Percentiles rank a stretch among this genome's conserved stretches.
phyloP scores from a whole-genome alignment of 2,329 filamentous ascomycete species.

The Microthyrium microscopicum region DNA sequence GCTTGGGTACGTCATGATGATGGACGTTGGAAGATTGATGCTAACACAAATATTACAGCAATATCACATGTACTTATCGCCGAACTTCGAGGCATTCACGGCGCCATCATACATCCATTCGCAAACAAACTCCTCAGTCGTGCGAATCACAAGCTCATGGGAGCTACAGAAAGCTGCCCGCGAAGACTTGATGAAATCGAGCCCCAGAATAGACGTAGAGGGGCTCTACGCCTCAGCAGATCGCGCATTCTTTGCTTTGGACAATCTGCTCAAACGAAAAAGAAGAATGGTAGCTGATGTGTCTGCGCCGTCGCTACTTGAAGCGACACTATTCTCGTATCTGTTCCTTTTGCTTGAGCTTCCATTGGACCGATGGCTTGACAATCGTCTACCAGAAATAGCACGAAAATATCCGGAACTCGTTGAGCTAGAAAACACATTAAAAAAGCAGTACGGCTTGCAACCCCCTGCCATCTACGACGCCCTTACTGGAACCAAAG shows the following conservation, averaged over 20 bases:
- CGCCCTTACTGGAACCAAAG: background rate
- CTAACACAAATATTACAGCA: conserved; percentile 30
- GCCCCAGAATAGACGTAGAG: conserved; percentile 37
- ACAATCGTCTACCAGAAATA: conserved; percentile 40
- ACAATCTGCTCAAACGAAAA: conserved; percentile 36
- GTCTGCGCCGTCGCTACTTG: conserved; percentile 53
- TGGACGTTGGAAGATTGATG: conserved; percentile 3
- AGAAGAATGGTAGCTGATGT: conserved; percentile 44
- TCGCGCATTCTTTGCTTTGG: conserved; percentile 46
- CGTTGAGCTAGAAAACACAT: conserved; percentile 42
- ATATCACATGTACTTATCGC: conserved; percentile 63
- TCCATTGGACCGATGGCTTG: conserved; percentile 37
- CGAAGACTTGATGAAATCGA: conserved; percentile 52
- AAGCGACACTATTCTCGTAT: conserved; percentile 82
- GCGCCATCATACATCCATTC: conserved; percentile 51
- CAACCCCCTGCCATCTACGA: conserved; percentile 3
- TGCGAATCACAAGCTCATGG: conserved; percentile 44
- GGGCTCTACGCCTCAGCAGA: conserved; percentile 43
- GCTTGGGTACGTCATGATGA: conserved; percentile 50
- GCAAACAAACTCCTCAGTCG: conserved; percentile 41
- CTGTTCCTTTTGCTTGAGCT: conserved; percentile 62
- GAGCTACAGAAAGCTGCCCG: conserved; percentile 60
- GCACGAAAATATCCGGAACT: conserved; percentile 45
- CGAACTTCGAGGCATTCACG: conserved; percentile 51
- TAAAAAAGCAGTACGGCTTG: conserved; percentile 30